phyloP scores from a whole-genome alignment of 768 basidiomycete genomes.

The Rhizopogon vesiculosus region DNA sequence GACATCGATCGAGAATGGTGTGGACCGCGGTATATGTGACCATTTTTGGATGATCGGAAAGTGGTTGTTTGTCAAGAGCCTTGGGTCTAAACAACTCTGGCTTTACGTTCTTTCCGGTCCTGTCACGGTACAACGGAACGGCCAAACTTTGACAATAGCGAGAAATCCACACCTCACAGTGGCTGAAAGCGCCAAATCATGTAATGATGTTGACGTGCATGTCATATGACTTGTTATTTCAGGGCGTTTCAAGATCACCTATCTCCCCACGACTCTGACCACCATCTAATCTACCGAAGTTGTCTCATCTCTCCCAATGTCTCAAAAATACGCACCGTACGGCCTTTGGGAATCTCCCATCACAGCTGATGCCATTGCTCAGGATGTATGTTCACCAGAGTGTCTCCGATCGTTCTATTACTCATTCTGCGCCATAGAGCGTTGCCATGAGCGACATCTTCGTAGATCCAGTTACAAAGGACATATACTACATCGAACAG shows the following conservation, averaged over 20 bases:
- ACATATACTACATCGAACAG: conserved; percentile 53
- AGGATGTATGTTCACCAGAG: conserved; percentile 32
- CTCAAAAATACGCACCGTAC: conserved; percentile 38
- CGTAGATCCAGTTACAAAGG: conserved; percentile 44
- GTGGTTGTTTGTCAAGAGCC: background rate
- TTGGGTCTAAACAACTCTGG: background rate
- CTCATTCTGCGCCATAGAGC: conserved; percentile 14
- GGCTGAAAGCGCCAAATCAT: no score
- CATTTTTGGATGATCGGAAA: background rate
- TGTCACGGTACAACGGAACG: no score
- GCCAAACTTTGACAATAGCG: no score
- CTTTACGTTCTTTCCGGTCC: no score
- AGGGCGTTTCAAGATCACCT: background rate
- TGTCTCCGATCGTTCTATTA: background rate
- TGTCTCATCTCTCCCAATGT: conserved; percentile 5
- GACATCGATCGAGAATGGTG: conserved; percentile 12
- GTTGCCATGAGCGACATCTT: conserved; percentile 37
- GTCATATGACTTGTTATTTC: no score
- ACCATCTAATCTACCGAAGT: background rate
- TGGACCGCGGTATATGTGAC: no score
- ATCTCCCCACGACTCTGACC: no score
- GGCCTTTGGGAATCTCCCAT: conserved; percentile 63
- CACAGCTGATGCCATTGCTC: conserved; percentile 45
- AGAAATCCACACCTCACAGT: no score
- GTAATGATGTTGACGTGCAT: no score